Percentiles rank a stretch among this genome's conserved stretches.
These are phyloP conservation scores for Boletus speciosus DNA, from an alignment of 768 basidiomycete genomes.

Conservation along the genomic window DNA sequence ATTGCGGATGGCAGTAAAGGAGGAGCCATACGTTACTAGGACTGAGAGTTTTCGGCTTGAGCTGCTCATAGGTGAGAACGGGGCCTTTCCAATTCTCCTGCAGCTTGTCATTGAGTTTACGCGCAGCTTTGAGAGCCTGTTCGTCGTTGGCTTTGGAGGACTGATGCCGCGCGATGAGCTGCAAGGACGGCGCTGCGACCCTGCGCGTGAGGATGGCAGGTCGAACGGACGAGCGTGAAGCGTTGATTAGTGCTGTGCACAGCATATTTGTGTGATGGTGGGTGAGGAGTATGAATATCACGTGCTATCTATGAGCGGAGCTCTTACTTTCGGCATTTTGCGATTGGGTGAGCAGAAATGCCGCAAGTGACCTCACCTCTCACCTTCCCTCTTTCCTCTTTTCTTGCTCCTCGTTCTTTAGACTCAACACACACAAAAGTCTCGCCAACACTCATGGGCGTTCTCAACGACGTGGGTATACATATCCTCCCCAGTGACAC, in stretches of 20 bases:
- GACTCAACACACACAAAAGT: neutral
- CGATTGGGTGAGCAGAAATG: slow-evolving; percentile 41
- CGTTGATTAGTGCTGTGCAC: slow-evolving; percentile 16
- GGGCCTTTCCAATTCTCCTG: slow-evolving; percentile 77
- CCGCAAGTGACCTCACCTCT: slow-evolving; percentile 27
- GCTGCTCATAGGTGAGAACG: slow-evolving; percentile 70
- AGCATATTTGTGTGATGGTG: slow-evolving; percentile 13
- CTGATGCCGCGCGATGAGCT: slow-evolving; percentile 29
- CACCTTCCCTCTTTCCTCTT: neutral
- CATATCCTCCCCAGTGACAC: slow-evolving; percentile 4
- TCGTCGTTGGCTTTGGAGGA: slow-evolving; percentile 30
- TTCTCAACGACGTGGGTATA: neutral
- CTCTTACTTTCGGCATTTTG: slow-evolving; percentile 23
- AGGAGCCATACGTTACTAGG: slow-evolving; percentile 55
- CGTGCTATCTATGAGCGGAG: slow-evolving; percentile 2
- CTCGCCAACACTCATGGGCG: too few species aligned
- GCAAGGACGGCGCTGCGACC: slow-evolving; percentile 9
- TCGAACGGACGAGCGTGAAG: slow-evolving; percentile 11
- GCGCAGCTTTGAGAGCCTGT: slow-evolving; percentile 29
- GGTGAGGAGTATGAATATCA: neutral
- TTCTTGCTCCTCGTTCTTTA: neutral
- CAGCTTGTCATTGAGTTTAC: slow-evolving; percentile 32
- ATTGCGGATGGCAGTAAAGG: neutral
- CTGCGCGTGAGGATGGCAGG: slow-evolving; percentile 6
- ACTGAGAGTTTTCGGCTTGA: slow-evolving; percentile 75